These are phyloP conservation scores for Lactarius tabidus DNA, from an alignment of 768 basidiomycete genomes.

Conservation along the genomic window DNA sequence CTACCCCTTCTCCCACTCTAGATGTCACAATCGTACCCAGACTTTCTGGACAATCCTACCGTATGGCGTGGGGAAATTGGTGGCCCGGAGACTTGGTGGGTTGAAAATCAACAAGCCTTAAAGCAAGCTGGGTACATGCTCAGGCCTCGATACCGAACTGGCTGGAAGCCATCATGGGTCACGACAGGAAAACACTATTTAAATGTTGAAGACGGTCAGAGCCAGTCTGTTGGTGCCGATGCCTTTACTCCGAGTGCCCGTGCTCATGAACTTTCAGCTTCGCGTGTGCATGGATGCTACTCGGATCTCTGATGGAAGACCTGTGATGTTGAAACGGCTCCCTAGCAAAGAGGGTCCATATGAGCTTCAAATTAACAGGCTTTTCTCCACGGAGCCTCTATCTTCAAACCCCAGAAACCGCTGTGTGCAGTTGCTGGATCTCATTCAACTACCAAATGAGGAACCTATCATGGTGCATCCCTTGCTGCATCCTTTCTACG, in stretches of 20 bases:
- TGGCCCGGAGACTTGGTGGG: conserved; percentile 10
- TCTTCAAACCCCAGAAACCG: conserved; percentile 30
- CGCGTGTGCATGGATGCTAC: conserved; percentile 17
- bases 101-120: neutral
- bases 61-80: neutral
- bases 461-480: conserved; percentile 35
- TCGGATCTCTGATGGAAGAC: conserved; percentile 11
- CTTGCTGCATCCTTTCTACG: conserved; percentile 27
- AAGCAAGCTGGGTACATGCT: conserved; percentile 15
- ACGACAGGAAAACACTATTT: neutral
- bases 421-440: conserved; percentile 28
- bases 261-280: neutral
- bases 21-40: neutral
- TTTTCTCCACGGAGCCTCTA: conserved; percentile 23
- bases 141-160: conserved; percentile 13
- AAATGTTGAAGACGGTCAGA: conserved; percentile 4
- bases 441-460: conserved; percentile 24
- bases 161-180: conserved; percentile 16
- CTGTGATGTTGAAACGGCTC: conserved; percentile 13
- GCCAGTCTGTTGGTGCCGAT: neutral
- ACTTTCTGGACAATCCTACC: neutral
- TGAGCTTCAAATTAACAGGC: conserved; percentile 9
- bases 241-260: neutral
- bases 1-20: neutral
- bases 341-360: neutral